These are phyloP conservation scores for Artemisia annua DNA, from an alignment of 129 eudicot species.

Conservation along the genomic window DNA sequence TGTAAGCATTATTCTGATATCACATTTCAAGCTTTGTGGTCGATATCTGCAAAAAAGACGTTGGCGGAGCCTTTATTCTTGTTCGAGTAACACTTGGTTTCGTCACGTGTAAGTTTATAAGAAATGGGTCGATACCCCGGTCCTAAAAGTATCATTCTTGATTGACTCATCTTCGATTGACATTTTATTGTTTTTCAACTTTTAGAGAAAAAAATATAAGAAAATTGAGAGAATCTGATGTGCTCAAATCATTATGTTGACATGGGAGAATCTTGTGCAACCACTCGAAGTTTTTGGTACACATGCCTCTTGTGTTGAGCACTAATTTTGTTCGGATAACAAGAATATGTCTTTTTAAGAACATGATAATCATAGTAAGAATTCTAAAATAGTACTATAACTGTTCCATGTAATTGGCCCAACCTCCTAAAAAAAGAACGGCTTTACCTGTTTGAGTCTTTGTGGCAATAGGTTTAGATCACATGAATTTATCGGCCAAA, in stretches of 20 bases:
- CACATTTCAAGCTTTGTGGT: conserved; percentile 11
- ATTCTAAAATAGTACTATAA: background rate
- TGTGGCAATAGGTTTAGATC: too few relatives aligned
- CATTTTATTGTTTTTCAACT: background rate
- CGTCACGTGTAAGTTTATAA: background rate
- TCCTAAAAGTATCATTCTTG: conserved; percentile 8
- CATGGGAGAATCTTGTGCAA: conserved; percentile 25
- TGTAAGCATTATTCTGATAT: background rate
- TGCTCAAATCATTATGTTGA: conserved; percentile 5
- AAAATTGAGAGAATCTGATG: background rate
- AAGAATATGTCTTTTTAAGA: background rate
- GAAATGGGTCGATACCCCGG: conserved; percentile 1
- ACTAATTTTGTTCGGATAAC: too few relatives aligned
- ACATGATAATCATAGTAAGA: background rate
- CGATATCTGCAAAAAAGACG: conserved; percentile 1
- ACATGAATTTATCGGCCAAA: too few relatives aligned
- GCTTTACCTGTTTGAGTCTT: too few relatives aligned
- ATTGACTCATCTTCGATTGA: background rate
- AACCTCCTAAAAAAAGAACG: too few relatives aligned
- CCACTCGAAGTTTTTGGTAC: conserved; percentile 19
- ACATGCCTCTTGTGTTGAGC: conserved; percentile 17
- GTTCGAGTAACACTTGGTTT: background rate
- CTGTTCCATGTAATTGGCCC: too few relatives aligned
- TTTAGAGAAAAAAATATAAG: background rate
- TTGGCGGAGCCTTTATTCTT: conserved; percentile 20